Percentiles rank a stretch among this genome's conserved stretches.
phyloP scores from a whole-genome alignment of 148 eudicot genomes.

The Suaeda aralocaspica region DNA sequence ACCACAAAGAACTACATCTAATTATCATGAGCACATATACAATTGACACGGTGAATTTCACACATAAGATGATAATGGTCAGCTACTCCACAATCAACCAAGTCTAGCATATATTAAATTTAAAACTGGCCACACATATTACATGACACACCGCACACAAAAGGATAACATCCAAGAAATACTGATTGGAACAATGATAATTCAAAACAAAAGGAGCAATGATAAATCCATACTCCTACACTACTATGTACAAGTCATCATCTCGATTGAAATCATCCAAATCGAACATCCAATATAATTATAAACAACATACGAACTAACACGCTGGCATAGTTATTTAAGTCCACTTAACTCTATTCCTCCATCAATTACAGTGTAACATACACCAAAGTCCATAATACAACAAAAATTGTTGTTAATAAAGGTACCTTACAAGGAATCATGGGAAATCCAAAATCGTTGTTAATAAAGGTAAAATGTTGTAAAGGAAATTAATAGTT shows the following conservation, averaged over 20 bases:
- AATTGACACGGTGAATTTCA: background rate
- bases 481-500: too few species aligned
- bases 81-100: background rate
- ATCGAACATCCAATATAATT: background rate
- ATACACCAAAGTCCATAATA: background rate
- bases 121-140: background rate
- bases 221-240: background rate
- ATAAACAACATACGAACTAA: background rate
- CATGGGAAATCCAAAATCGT: too few species aligned
- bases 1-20: constrained; percentile 11
- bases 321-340: background rate
- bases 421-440: too few species aligned
- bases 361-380: background rate
- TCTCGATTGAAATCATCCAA: background rate
- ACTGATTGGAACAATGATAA: background rate
- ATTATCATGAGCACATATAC: constrained; percentile 9
- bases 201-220: background rate
- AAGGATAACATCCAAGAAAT: background rate
- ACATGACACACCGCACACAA: background rate
- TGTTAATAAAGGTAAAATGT: too few species aligned
- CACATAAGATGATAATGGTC: constrained; percentile 3
- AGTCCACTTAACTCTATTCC: background rate
- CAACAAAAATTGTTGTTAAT: too few species aligned
- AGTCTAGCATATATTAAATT: background rate
- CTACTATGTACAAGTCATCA: background rate